Evolutionary conservation across 352 stramenopile species (phyloP), one percentile per base, ranked within the genome.

Genomic region (Globisporangium nodosum): DNA sequence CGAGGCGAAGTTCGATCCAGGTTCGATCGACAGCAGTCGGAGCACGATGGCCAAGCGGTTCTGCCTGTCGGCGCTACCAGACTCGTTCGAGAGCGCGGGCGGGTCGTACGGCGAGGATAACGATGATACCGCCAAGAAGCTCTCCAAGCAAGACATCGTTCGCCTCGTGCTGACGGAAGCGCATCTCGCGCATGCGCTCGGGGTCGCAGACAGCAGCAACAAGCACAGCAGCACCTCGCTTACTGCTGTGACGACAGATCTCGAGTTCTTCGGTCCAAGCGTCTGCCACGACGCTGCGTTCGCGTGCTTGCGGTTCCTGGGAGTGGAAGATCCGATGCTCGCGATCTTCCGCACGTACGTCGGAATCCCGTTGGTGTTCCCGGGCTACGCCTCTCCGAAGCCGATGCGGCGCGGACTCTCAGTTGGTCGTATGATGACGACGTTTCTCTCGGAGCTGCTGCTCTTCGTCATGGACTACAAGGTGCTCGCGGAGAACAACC

Each of bases 401-500:
- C 39, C 51, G 3, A 82, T 78, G 68, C 27, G 62, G 33, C 70
- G 73, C 53, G 74, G 74, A 1, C 47, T 84, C 2, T 65, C 70
- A 6, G 70, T 74, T 18, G 65, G 65, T 21, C 67, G 71, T 40
- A 70, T 66, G 57, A 70, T 70, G 56, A 71, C 68, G 13, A 66
- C 74, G 31, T 66, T 84, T 24, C 64, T 77, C 27, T 63, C 66
- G 3, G 74, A 84, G 57, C 43, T 74, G 21, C 24, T 80, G 58
- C 52, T 84, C 37, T 84, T 84, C 46, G 55, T 65, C 20, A 72
- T 84, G 65, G 74, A 84, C 68, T 76, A 75, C 40, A 50, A 68
- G 2, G 74, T 81, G 27, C 60, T 77, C 15, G 64, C 58, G 12
- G 30, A 62, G 35, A 55, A 47, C 2, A 37, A 50, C 37, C 33